phyloP scores from a whole-genome alignment of 2,329 filamentous ascomycete species.

The Fusarium siculi region DNA sequence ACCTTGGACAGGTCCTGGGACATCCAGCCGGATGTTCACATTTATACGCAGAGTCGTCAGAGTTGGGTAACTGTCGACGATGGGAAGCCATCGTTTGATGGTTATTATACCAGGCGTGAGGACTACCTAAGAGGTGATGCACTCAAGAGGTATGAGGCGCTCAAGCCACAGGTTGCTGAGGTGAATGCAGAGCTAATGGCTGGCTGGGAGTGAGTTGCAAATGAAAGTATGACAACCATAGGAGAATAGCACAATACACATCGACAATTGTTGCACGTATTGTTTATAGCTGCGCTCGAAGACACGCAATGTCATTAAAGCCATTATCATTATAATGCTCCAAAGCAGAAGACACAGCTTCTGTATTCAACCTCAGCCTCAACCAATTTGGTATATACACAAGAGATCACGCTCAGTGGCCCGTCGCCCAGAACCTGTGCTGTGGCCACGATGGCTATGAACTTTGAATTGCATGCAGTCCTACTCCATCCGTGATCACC shows the following conservation, averaged over 20 bases:
- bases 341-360: conserved; percentile 33
- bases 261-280: neutral
- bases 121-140: conserved; percentile 49
- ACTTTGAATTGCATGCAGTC: conserved; percentile 22
- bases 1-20: conserved; percentile 55
- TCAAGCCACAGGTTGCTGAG: conserved; percentile 36
- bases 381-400: conserved; percentile 40
- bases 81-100: conserved; percentile 51
- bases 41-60: conserved; percentile 54
- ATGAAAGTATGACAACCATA: neutral
- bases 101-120: conserved; percentile 48
- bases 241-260: neutral
- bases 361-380: conserved; percentile 35
- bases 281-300: neutral
- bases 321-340: conserved; percentile 23
- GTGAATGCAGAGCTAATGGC: conserved; percentile 33
- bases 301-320: conserved; percentile 19
- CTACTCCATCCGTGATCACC: conserved; percentile 17
- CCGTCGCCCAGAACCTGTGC: conserved; percentile 22
- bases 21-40: conserved; percentile 58
- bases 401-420: conserved; percentile 15
- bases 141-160: conserved; percentile 43
- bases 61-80: conserved; percentile 52
- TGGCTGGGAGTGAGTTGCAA: neutral
- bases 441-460: conserved; percentile 19